Percentiles rank a stretch among this genome's conserved stretches.
Evolutionary conservation across 768 basidiomycete species (phyloP).

Genomic region (Lactarius sanguifluus): DNA sequence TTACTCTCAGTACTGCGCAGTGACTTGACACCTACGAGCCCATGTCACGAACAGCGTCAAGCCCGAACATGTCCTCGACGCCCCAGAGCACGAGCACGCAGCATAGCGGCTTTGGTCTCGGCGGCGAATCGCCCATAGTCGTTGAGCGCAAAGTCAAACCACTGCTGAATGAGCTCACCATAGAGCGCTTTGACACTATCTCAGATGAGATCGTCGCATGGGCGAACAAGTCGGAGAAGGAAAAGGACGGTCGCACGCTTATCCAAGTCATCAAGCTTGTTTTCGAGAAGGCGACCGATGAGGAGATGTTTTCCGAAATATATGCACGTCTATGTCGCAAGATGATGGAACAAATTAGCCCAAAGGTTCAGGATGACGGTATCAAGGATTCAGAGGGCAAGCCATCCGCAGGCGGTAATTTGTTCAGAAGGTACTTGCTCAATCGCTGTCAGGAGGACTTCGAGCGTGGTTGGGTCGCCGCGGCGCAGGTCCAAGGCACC

Average conservation of each 20-base stretch:
- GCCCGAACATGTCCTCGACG: too few relatives aligned
- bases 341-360: constrained; percentile 92
- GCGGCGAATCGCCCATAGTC: constrained; percentile 73
- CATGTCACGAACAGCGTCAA: too few relatives aligned
- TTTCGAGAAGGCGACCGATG: constrained; percentile 97
- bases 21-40: too few relatives aligned
- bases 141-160: constrained; percentile 92
- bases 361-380: constrained; percentile 84
- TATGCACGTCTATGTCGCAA: constrained; percentile 93
- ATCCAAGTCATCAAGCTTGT: constrained; percentile 95
- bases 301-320: constrained; percentile 95
- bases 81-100: constrained; percentile 34
- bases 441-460: constrained; percentile 98
- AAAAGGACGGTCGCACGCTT: constrained; percentile 90
- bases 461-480: constrained; percentile 90
- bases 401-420: constrained; percentile 85
- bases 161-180: constrained; percentile 92
- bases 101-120: constrained; percentile 44
- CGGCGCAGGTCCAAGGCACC: constrained; percentile 75
- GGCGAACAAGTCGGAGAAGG: constrained; percentile 91
- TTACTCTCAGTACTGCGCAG: too few relatives aligned
- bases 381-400: constrained; percentile 80
- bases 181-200: constrained; percentile 95
- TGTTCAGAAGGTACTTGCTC: constrained; percentile 95
- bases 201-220: constrained; percentile 92